Conservation (phyloP, 2,329 filamentous ascomycete species). For the Trichoderma sp. region DNA sequence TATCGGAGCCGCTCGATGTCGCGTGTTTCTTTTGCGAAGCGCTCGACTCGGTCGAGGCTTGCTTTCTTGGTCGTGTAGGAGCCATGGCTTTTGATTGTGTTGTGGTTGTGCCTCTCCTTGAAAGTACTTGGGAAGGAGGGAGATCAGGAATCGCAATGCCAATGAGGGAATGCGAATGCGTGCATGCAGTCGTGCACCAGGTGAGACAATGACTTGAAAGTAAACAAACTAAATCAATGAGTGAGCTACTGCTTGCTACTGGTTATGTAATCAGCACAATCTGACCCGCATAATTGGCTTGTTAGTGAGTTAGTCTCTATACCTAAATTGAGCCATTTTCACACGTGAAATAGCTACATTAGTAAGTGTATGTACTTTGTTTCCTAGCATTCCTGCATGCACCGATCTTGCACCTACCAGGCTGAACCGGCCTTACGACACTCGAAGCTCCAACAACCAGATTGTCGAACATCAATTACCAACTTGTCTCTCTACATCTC, state of each 20-base stretch:
- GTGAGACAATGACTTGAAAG: neutral
- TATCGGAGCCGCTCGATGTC: constrained; percentile 28
- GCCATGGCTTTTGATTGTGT: constrained; percentile 42
- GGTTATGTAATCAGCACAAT: neutral
- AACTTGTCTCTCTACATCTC: neutral
- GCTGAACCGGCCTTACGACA: constrained; percentile 48
- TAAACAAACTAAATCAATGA: constrained; percentile 10
- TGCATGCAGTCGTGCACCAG: neutral
- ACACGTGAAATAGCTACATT: fast-evolving
- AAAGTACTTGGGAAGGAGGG: constrained; percentile 11
- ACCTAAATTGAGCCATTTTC: neutral
- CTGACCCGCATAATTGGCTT: neutral
- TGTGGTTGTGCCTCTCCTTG: neutral
- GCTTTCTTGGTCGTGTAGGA: constrained; percentile 42
- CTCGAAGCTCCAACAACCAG: constrained; percentile 27
- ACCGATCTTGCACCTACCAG: constrained; percentile 30
- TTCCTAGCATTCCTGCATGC: neutral
- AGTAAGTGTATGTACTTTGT: neutral
- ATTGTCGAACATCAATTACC: neutral
- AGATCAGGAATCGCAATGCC: neutral
- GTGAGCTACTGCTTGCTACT: neutral
- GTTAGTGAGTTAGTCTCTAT: neutral
- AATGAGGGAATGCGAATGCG: neutral
- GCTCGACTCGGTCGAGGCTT: constrained; percentile 28
- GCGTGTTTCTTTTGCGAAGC: constrained; percentile 21